Evolutionary conservation across 495 filamentous ascomycete genomes (phyloP), one percentile per base, ranked within the genome.

Genomic region (Amphirosellinia nigrospora): DNA sequence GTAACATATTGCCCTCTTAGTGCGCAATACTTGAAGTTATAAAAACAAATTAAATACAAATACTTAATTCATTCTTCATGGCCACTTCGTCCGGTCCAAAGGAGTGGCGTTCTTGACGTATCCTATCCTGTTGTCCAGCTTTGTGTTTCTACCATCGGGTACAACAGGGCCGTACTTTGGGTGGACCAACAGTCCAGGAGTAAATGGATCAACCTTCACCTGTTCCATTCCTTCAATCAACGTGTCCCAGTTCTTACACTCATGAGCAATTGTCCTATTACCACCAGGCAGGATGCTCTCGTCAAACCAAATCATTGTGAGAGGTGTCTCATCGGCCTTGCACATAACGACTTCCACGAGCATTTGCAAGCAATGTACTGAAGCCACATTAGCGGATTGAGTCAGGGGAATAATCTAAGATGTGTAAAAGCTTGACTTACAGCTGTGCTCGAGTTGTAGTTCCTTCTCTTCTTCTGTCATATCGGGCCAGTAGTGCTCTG

Each of bases 351-450:
- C 39, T 48, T 68, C 55, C 5, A 68, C 55, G 15, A 68, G 39
- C 55, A 68, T 68, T 15, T 68, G 66, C 30, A 68, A 41, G 55
- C 55, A 68, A 53, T 68, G 66, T 15, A 68, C 66, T 68, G 9
- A 10, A 28, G 15, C 15, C 6, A 19, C 1, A 39, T 60, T 38
- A 67, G 36, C 15, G 21, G 11, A 23, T 48, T 39, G 4, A 3
- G 19, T 10, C 11, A 28, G 19, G 7, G 5, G n/a, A 3, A 16
- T 11, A 28, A 34, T 16, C 0, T 8, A 28, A 36, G 23, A 38
- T 21, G 23, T 30, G n/a, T 53, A 28, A 53, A 53, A 3, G 46
- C 16, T 10, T 10, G 50, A 59, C 55, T 60, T 21, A 68, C 52
- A 50, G 30, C 55, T 68, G 43, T 68, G 66, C 21, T 59, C 52